Evolutionary conservation across 768 basidiomycete species (phyloP).

Genomic region (Pisolithus sp.): DNA sequence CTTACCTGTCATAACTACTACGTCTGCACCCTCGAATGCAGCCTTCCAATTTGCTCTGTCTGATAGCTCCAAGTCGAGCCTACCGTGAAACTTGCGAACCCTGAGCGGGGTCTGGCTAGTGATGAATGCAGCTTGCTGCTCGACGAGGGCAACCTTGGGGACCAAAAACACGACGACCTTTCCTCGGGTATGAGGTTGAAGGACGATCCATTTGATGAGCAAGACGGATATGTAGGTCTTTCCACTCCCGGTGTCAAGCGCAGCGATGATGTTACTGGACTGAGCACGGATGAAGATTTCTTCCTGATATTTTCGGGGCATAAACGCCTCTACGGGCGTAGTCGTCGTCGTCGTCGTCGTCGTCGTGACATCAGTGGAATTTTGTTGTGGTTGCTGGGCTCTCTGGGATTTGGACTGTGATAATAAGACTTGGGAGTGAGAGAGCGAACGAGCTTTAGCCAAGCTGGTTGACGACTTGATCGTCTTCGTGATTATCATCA

Average conservation of each 20-base stretch:
- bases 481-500: slow-evolving; percentile 1
- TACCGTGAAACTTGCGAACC: slow-evolving; percentile 65
- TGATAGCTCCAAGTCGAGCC: slow-evolving; percentile 62
- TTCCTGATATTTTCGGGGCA: slow-evolving; percentile 49
- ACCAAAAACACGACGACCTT: slow-evolving; percentile 77
- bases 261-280: slow-evolving; percentile 50
- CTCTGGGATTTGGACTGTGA: not conserved
- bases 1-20: slow-evolving; percentile 82
- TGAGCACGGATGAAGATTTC: slow-evolving; percentile 50
- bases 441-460: not conserved
- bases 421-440: not conserved
- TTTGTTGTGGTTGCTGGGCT: not conserved
- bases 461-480: not conserved
- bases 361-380: slow-evolving; percentile 6
- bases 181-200: slow-evolving; percentile 40
- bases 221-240: slow-evolving; percentile 56
- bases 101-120: slow-evolving; percentile 56
- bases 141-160: slow-evolving; percentile 79
- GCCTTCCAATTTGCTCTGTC: slow-evolving; percentile 60
- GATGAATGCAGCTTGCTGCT: slow-evolving; percentile 73
- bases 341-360: slow-evolving; percentile 19
- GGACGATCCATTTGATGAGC: slow-evolving; percentile 70
- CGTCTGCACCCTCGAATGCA: slow-evolving; percentile 58
- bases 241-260: slow-evolving; percentile 54
- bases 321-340: slow-evolving; percentile 28